Evolutionary conservation across 331 rosid genomes (phyloP).

Genomic region (Spiraea crenata): DNA sequence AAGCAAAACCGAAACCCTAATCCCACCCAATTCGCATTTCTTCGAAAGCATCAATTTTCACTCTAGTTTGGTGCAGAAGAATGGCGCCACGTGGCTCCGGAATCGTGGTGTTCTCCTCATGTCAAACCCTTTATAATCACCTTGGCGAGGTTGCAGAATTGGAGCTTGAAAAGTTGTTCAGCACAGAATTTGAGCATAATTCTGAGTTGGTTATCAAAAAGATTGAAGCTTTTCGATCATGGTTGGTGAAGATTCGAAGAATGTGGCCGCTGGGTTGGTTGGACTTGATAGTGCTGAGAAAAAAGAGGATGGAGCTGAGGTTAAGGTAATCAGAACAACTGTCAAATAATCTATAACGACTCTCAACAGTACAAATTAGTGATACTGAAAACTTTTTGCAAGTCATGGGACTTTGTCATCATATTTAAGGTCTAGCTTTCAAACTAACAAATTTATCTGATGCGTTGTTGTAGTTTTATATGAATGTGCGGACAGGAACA

Average conservation of each 20-base stretch:
- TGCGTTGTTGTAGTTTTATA: no score
- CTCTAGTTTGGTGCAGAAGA: not conserved
- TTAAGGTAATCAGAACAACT: not conserved
- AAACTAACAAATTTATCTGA: no score
- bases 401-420: no score
- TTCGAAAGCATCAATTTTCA: not conserved
- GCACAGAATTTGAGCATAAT: not conserved
- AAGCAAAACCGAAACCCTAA: not conserved
- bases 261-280: not conserved
- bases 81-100: not conserved
- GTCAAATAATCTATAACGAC: no score
- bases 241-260: not conserved
- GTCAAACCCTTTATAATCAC: not conserved
- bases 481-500: no score
- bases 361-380: no score
- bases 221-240: not conserved
- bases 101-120: not conserved
- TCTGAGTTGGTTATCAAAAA: not conserved
- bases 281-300: not conserved
- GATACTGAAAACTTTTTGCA: no score
- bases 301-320: not conserved
- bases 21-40: not conserved
- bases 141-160: not conserved
- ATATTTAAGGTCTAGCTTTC: no score
- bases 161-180: not conserved